phyloP scores from a whole-genome alignment of 2,329 filamentous ascomycete species.

The Trichoderma koningii region DNA sequence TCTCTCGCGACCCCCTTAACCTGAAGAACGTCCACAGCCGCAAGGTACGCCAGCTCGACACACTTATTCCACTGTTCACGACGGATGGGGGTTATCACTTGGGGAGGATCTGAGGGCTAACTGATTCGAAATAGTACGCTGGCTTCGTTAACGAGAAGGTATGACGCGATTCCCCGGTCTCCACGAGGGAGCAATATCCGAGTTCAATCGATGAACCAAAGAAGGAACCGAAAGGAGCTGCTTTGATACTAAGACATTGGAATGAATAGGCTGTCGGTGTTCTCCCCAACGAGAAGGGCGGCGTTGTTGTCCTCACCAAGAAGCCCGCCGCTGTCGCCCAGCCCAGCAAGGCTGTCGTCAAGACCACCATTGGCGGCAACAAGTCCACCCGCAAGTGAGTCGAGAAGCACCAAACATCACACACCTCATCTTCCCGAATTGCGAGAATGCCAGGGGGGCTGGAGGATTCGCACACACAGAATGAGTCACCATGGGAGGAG shows the following conservation, averaged over 20 bases:
- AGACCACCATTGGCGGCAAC: slow-evolving; percentile 69
- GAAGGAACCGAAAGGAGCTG: not conserved
- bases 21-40: slow-evolving; percentile 86
- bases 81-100: not conserved
- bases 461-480: not conserved
- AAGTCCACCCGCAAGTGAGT: slow-evolving; percentile 72
- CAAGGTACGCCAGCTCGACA: slow-evolving; percentile 63
- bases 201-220: not conserved
- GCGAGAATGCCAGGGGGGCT: no score
- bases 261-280: slow-evolving; percentile 75
- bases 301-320: slow-evolving; percentile 82
- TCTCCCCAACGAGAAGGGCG: slow-evolving; percentile 72
- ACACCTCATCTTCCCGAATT: no score
- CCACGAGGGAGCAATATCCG: not conserved
- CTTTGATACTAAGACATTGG: slow-evolving; percentile 5
- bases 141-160: slow-evolving; percentile 95
- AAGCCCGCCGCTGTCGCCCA: slow-evolving; percentile 71
- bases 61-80: not conserved
- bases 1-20: slow-evolving; percentile 95
- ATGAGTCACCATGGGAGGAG: not conserved
- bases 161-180: slow-evolving; percentile 37
- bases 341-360: slow-evolving; percentile 67
- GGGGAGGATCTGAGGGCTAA: slow-evolving; percentile 40
- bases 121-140: slow-evolving; percentile 63
- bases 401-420: no score